Evolutionary conservation across 805 yeast species (phyloP).

Genomic region (Saccharomycopsis fermentans): DNA sequence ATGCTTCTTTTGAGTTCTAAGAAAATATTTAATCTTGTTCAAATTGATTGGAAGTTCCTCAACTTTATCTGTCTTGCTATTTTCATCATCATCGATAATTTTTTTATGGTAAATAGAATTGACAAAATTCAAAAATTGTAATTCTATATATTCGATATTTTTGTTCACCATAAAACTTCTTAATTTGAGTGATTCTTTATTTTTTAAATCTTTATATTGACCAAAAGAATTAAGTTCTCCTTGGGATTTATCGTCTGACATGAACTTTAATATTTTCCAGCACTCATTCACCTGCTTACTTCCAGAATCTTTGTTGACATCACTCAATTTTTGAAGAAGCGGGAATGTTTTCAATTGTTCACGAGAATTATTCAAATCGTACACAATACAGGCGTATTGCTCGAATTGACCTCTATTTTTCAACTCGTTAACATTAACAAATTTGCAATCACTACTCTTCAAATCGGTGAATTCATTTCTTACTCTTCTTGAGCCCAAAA

Average conservation of each 20-base stretch:
- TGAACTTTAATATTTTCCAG: slow-evolving; percentile 56
- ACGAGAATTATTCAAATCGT: slow-evolving; percentile 61
- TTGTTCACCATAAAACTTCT: slow-evolving; percentile 40
- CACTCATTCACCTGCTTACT: slow-evolving; percentile 65
- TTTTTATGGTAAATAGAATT: slow-evolving; percentile 52
- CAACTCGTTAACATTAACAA: slow-evolving; percentile 33
- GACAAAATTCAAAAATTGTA: slow-evolving; percentile 67
- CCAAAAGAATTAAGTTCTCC: slow-evolving; percentile 16
- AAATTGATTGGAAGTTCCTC: slow-evolving; percentile 66
- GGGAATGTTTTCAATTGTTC: slow-evolving; percentile 42
- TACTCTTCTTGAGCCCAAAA: slow-evolving; percentile 25
- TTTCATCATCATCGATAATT: slow-evolving; percentile 5
- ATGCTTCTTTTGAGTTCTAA: slow-evolving; percentile 37
- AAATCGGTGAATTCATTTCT: slow-evolving; percentile 25
- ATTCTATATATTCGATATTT: slow-evolving; percentile 55
- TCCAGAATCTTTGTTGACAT: slow-evolving; percentile 50
- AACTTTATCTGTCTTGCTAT: slow-evolving; percentile 23
- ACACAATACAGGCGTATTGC: slow-evolving; percentile 60
- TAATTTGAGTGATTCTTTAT: slow-evolving; percentile 26
- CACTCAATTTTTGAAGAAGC: slow-evolving; percentile 49
- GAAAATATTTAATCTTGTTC: slow-evolving; percentile 59
- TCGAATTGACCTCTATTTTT: slow-evolving; percentile 49
- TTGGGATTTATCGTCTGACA: slow-evolving; percentile 22
- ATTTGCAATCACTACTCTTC: slow-evolving; percentile 13
- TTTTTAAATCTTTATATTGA: slow-evolving; percentile 22